Evolutionary conservation across 257 asterid genomes (phyloP), one percentile per base, ranked within the genome.

Genomic region (Phtheirospermum japonicum): DNA sequence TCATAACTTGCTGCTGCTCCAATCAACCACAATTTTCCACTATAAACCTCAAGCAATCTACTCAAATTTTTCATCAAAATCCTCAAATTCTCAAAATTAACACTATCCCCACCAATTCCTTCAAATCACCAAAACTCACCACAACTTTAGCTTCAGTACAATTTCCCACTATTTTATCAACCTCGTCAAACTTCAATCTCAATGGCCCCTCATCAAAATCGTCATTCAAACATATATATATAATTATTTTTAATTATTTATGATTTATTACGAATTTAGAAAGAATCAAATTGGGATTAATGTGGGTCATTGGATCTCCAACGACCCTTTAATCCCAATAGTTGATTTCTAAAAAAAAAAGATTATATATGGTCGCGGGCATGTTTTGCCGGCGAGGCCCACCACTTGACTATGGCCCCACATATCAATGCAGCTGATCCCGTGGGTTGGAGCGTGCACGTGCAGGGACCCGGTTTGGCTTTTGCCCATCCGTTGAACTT

Each of bases 81-180:
- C 32, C 81, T 76, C 73, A 77, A 63, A 49, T 83, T 67, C 64
- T 83, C 88, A 58, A 55, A 12, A 23, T 68, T 70, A 28, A 57
- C 73, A 64, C 34, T 67, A 26, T 75, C 86, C 6, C 61, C 76
- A 11, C 56, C 70, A 50, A 70, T 9, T 52, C 59, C 39, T 72
- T 69, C 71, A 91, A 59, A 59, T 88, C 96, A 19, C 98, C 96
- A 36, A 77, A 67, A 76, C 73, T 86, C 64, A 91, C 69, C 61
- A 88, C 73, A 31, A 81, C 72, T 6, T 86, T 85, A 23, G 73
- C 63, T 8, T 79, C 76, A 5, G 48, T 43, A 60, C 69, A 67
- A 50, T 68, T 61, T 66, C 63, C 77, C 73, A 73, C 66, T 61
- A 36, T 49, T 52, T 57, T 67, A 18, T 67, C 80, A 43, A 84